A percentile compares a stretch with the other conserved stretches of the same genome.
Evolutionary conservation across 208 protist genomes (phyloP).

Genomic region (Vickermania ingenoplastis): DNA sequence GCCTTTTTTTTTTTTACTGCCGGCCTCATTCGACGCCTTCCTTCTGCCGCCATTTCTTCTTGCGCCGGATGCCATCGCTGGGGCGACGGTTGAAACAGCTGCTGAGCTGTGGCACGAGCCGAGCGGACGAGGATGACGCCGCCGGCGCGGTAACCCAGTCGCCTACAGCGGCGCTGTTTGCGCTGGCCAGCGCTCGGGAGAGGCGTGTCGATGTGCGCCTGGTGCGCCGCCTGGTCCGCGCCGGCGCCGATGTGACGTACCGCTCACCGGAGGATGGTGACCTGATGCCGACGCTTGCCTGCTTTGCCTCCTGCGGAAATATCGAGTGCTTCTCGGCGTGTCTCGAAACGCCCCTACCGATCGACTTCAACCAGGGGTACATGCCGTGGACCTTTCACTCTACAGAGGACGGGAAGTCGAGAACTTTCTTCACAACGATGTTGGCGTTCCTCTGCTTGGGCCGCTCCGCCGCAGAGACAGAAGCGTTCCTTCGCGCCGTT

Average conservation of each 20-base stretch:
- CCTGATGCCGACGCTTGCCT: background rate
- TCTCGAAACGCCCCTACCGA: background rate
- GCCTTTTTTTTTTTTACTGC: too few species aligned
- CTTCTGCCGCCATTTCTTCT: too few species aligned
- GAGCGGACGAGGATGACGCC: background rate
- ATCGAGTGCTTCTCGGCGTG: background rate
- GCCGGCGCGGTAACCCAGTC: too few species aligned
- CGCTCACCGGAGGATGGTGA: background rate
- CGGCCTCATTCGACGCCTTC: too few species aligned
- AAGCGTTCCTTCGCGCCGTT: background rate
- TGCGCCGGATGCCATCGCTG: too few species aligned
- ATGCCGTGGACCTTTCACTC: background rate
- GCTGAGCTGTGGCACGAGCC: background rate
- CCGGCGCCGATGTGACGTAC: background rate
- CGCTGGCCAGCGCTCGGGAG: background rate
- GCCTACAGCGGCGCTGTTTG: background rate
- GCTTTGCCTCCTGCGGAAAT: background rate
- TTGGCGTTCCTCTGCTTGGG: background rate
- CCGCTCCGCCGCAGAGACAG: background rate
- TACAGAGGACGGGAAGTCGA: background rate
- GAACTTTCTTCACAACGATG: background rate
- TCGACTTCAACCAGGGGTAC: background rate
- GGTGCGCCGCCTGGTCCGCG: background rate
- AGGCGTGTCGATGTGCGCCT: background rate
- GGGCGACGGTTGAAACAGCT: too few species aligned